Percentiles rank a stretch among this genome's conserved stretches.
These are phyloP conservation scores for Cudoniella acicularis DNA, from an alignment of 495 filamentous ascomycete genomes.

Conservation along the genomic window DNA sequence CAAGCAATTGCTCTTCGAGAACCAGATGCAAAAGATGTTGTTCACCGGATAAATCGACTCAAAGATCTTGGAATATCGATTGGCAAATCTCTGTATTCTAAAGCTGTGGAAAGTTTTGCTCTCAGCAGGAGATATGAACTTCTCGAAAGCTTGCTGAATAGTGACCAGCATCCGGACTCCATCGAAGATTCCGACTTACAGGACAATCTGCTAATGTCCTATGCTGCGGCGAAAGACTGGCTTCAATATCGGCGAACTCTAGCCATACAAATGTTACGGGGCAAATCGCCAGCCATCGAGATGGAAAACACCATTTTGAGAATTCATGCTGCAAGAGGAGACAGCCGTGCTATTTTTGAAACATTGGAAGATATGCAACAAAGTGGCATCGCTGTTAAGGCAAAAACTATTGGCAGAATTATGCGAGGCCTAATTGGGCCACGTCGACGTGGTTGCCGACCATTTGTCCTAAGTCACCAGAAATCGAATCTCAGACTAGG, in stretches of 20 bases:
- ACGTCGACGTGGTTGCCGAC: constrained; percentile 9
- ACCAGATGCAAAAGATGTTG: constrained; percentile 46
- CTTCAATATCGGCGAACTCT: constrained; percentile 50
- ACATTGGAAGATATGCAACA: constrained; percentile 29
- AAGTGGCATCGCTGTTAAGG: constrained; percentile 10
- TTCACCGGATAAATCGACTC: constrained; percentile 52
- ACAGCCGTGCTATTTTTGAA: constrained; percentile 14
- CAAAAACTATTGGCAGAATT: constrained; percentile 8
- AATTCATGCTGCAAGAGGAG: constrained; percentile 23
- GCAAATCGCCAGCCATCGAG: constrained; percentile 9
- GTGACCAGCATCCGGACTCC: constrained; percentile 72
- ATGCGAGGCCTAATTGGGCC: constrained; percentile 6
- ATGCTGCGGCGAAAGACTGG: constrained; percentile 44
- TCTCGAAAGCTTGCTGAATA: constrained; percentile 56
- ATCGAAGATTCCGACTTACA: constrained; percentile 62
- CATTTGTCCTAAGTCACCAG: neutral
- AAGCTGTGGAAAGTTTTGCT: constrained; percentile 56
- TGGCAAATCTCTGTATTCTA: constrained; percentile 53
- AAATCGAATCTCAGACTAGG: constrained; percentile 22
- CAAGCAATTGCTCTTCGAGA: constrained; percentile 66
- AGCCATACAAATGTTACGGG: constrained; percentile 29
- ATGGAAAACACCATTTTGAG: constrained; percentile 39
- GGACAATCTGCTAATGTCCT: constrained; percentile 48
- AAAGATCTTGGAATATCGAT: constrained; percentile 55
- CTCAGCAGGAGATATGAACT: constrained; percentile 49